Evolutionary conservation across 139 green algal species (phyloP).

Genomic region (Dunaliella sp.): DNA sequence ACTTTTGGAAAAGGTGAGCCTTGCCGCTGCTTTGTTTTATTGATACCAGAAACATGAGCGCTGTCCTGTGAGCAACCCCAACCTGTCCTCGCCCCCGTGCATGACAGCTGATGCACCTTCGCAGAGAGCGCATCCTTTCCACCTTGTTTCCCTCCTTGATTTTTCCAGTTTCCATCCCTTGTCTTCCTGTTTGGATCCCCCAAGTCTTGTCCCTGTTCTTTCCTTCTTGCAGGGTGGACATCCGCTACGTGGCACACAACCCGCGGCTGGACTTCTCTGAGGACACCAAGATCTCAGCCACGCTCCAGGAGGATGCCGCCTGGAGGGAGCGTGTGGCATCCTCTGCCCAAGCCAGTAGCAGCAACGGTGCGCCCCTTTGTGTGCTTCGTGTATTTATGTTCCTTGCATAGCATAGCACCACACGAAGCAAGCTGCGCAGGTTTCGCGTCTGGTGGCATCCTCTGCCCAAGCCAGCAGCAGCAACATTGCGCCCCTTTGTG

Average conservation of each 20-base stretch:
- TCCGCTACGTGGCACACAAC: constrained; percentile 24
- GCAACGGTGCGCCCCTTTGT: not conserved
- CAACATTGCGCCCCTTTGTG: not conserved
- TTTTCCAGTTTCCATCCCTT: too few species aligned
- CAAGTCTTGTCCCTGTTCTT: too few species aligned
- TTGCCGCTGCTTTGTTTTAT: too few species aligned
- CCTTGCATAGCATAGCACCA: not conserved
- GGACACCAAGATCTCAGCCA: constrained; percentile 62
- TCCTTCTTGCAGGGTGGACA: constrained; percentile 31
- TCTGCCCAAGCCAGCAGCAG: constrained; percentile 28
- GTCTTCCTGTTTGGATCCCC: too few species aligned
- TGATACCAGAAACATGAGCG: too few species aligned
- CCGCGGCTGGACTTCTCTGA: constrained; percentile 28
- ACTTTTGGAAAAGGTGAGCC: constrained; percentile 45
- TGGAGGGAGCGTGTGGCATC: constrained; percentile 46
- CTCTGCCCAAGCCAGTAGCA: constrained; percentile 26
- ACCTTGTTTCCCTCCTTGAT: too few species aligned
- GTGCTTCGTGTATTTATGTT: not conserved
- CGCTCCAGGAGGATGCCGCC: constrained; percentile 43
- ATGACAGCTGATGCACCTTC: too few species aligned
- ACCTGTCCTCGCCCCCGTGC: too few species aligned
- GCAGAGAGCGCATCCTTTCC: too few species aligned
- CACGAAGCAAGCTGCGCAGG: not conserved
- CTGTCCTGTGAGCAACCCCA: too few species aligned
- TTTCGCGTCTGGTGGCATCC: not conserved